Base-by-base conservation (phyloP, 129 eudicot species). In the Chrysanthemum makinoi region DNA sequence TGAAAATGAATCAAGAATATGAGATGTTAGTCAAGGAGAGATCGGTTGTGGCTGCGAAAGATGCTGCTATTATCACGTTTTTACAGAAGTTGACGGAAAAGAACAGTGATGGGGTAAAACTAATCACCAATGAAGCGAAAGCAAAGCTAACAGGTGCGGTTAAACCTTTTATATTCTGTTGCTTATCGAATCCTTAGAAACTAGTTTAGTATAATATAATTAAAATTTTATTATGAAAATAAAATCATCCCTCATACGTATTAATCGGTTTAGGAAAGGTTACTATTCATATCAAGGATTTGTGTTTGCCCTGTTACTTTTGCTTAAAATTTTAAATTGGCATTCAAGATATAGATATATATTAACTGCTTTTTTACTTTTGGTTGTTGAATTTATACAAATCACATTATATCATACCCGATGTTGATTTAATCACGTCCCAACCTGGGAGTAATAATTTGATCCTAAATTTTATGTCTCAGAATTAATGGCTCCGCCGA, bases 1-100 rank as follows among this genome's bases (percentile, higher is more conserved):
- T 82, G 2, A 85, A 80, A 19, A 10, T 82, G 62, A 63, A 68
- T 12, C 82, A 82, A 6, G 86, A 85, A 47, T 84, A 82, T 3
- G 86, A 85, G 1, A 75, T 73, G n/a, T 54, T 82, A 28, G 77
- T 72, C 3, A 67, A 79, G 10, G 89, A 85, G 47, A 70, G 86
- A 13, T 49, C 89, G 4, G 63, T 72, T 8, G 46, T 80, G 7
- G 80, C 84, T 0, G 55, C 84, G 3, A 82, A 74, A 48, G 83
- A 82, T 10, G 82, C 86, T 13, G 82, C 89, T 22, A 43, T 84
- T 19, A 35, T 82, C 12, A 50, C 72, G 1, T 72, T 85, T 62
- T 28, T 85, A 52, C 84, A 85, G 48, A 85, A 79, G 58, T 69
- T 85, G 63, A 75, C 77, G 16, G 86, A 72, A 18, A 70, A 64